Evolutionary conservation across 176 grass and related monocot species (phyloP), one percentile per base, ranked within the genome.

Genomic region (Saccharum spontaneum): DNA sequence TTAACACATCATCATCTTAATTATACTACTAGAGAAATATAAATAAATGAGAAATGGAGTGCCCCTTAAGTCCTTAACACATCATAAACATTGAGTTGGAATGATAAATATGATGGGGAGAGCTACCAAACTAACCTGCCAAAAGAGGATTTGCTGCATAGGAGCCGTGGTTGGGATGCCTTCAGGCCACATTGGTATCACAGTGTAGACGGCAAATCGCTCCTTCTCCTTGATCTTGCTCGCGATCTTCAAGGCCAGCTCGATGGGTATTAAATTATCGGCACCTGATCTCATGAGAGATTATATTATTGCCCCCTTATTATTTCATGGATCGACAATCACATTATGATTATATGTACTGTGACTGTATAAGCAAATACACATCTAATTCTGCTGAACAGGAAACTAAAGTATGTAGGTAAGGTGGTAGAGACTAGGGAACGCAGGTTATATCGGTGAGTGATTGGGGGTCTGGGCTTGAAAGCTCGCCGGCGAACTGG

Each of bases 121-220:
- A 22, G 6, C 54, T 57, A 62, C 69, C 4, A 62, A 87, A 98
- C 28, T 28, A 28, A 28, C 96, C 93, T 98, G 96, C 91, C 96
- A 95, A 91, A 89, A 98, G n/a, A 98, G 91, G 78, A 95, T 98
- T 77, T 98, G 89, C 81, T 98, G 93, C 85, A 95, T 89, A 39
- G 91, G 80, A 83, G 91, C 67, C 60, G 84, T 77, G 50, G 89
- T 94, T 23, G 96, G 93, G 45, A 84, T 85, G 28, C 96, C 96
- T 77, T 98, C 91, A 71, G 96, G 96, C 96, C 93, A 98, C 93
- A 98, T 92, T 84, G 96, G 96, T 90, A 95, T 92, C 22, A 98
- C 79, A 66, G 95, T 80, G 48, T 98, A 98, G 22, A 88, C 93
- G 67, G 89, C 73, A 36, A 98, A 98, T 31, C 81, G 74, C 66